These are phyloP conservation scores for Alternaria sp. DNA, from an alignment of 2,329 filamentous ascomycete species.

Conservation along the genomic window DNA sequence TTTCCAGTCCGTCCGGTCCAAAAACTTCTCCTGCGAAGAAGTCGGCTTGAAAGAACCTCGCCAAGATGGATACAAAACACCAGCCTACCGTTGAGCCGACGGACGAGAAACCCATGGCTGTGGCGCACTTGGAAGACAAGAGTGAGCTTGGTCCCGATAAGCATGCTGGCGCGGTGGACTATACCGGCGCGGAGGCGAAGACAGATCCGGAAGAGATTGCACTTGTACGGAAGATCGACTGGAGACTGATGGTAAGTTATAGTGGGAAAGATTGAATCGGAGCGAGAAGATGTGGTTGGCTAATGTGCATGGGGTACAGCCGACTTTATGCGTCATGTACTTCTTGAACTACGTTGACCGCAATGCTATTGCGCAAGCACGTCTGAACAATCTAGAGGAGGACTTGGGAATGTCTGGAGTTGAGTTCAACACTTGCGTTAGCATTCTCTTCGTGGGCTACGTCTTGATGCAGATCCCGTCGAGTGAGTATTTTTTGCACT, in stretches of 20 bases:
- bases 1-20: no score
- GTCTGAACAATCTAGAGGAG: conserved; percentile 68
- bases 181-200: conserved; percentile 44
- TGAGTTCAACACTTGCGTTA: conserved; percentile 55
- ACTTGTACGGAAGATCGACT: conserved; percentile 46
- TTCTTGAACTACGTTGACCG: conserved; percentile 60
- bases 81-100: conserved; percentile 14
- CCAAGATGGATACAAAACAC: conserved; percentile 18
- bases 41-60: neutral
- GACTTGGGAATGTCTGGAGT: conserved; percentile 53
- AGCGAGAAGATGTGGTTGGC: neutral
- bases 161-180: conserved; percentile 31
- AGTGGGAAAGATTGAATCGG: neutral
- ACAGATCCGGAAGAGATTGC: conserved; percentile 44
- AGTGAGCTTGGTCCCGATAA: conserved; percentile 27
- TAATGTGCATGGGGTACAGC: conserved; percentile 28
- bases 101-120: conserved; percentile 25
- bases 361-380: conserved; percentile 72
- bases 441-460: conserved; percentile 64
- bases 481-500: conserved; percentile 21
- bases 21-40: neutral
- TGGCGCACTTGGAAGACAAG: conserved; percentile 31
- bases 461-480: conserved; percentile 51
- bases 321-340: conserved; percentile 56
- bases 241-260: conserved; percentile 38